A percentile compares a stretch with the other conserved stretches of the same genome.
These are phyloP conservation scores for Blastobotrys capitulatus DNA, from an alignment of 1,139 yeast species.

Conservation along the genomic window DNA sequence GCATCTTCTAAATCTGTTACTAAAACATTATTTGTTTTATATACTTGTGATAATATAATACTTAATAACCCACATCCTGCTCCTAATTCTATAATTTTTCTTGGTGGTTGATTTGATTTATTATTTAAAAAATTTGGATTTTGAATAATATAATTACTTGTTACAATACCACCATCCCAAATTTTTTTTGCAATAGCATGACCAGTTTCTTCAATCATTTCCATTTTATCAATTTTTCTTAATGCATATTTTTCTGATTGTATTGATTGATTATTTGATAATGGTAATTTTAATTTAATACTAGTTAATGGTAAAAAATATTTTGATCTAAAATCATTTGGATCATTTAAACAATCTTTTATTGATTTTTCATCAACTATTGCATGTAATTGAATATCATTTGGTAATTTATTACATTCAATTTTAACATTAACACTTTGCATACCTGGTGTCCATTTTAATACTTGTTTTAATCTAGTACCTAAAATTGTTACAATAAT, in stretches of 20 bases:
- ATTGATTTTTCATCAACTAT: slow-evolving; percentile 6
- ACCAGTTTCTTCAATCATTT: slow-evolving; percentile 24
- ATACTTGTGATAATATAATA: slow-evolving; percentile 20
- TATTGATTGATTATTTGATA: not conserved
- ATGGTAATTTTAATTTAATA: not conserved
- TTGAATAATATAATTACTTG: slow-evolving; percentile 10
- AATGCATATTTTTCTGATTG: slow-evolving; percentile 11
- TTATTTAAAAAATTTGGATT: slow-evolving; percentile 1
- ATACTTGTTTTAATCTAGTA: not conserved
- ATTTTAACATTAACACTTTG: slow-evolving; percentile 10
- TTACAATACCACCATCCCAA: slow-evolving; percentile 26
- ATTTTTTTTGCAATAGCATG: slow-evolving; percentile 27
- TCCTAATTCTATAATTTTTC: slow-evolving; percentile 26
- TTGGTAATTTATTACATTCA: slow-evolving; percentile 1
- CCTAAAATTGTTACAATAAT: slow-evolving; percentile 9
- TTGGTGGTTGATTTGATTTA: slow-evolving; percentile 1
- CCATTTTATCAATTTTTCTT: slow-evolving; percentile 7
- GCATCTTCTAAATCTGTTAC: slow-evolving; percentile 29
- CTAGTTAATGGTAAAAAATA: slow-evolving; percentile 8
- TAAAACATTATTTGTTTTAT: slow-evolving; percentile 15
- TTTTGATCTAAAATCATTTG: slow-evolving; percentile 6
- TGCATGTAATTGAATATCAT: slow-evolving; percentile 3
- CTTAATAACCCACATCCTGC: slow-evolving; percentile 31
- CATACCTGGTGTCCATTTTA: slow-evolving; percentile 18
- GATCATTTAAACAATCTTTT: slow-evolving; percentile 10